Conservation (phyloP, 768 basidiomycete genomes). For the Termitomyces sp. region DNA sequence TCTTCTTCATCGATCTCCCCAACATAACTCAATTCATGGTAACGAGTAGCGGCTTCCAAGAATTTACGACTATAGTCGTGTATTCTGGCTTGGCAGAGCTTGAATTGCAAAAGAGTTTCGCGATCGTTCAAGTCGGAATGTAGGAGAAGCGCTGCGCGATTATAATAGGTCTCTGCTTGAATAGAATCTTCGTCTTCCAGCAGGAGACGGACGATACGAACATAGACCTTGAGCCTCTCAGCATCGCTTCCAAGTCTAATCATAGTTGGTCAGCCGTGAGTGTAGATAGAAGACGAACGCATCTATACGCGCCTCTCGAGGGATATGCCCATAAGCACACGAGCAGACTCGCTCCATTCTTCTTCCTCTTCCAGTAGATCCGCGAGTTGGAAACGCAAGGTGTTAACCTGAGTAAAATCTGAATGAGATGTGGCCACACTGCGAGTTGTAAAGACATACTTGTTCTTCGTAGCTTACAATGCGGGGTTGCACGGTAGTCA, state of each 20-base stretch:
- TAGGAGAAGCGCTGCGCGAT: slow-evolving; percentile 87
- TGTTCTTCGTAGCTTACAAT: slow-evolving; percentile 95
- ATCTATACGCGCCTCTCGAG: slow-evolving; percentile 69
- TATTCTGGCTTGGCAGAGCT: slow-evolving; percentile 91
- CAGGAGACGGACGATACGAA: slow-evolving; percentile 89
- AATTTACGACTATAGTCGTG: slow-evolving; percentile 91
- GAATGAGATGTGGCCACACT: not conserved
- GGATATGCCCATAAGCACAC: slow-evolving; percentile 87
- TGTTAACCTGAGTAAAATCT: slow-evolving; percentile 55
- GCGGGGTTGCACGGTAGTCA: slow-evolving; percentile 66
- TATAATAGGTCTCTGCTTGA: slow-evolving; percentile 97
- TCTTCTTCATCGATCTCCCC: slow-evolving; percentile 93
- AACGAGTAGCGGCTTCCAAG: slow-evolving; percentile 88
- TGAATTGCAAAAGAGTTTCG: slow-evolving; percentile 79
- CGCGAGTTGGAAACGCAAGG: slow-evolving; percentile 83
- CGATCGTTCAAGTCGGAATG: slow-evolving; percentile 68
- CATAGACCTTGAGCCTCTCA: slow-evolving; percentile 86
- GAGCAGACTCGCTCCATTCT: slow-evolving; percentile 91
- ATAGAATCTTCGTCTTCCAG: slow-evolving; percentile 96
- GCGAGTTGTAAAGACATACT: slow-evolving; percentile 40
- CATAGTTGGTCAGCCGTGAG: slow-evolving; percentile 4
- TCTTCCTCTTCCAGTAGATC: slow-evolving; percentile 86
- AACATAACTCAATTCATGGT: slow-evolving; percentile 92
- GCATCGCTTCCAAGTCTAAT: slow-evolving; percentile 63
- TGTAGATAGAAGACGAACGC: not conserved